phyloP scores from a whole-genome alignment of 139 green algal species.

The Chlorella ohadii region DNA sequence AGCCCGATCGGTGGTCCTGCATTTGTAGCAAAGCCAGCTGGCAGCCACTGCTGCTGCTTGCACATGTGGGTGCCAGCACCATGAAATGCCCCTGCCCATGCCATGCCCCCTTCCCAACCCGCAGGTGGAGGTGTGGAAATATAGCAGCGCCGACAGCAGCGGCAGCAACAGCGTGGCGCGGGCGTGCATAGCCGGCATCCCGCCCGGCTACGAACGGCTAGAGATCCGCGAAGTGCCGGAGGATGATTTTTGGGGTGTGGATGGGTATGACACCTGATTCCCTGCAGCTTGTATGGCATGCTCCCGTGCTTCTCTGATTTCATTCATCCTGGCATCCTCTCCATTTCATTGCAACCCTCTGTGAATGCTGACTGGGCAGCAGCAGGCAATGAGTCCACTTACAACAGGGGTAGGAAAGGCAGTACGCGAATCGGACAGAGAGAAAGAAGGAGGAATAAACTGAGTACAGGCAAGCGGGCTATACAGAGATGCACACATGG shows the following conservation, averaged over 20 bases:
- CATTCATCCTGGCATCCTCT: too few relatives aligned
- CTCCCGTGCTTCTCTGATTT: too few relatives aligned
- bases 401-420: too few relatives aligned
- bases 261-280: slow-evolving; percentile 27
- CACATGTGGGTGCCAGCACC: not conserved
- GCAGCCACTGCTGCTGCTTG: not conserved
- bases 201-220: not conserved
- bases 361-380: too few relatives aligned
- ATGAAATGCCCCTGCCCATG: not conserved
- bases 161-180: not conserved
- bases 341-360: too few relatives aligned
- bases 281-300: too few relatives aligned
- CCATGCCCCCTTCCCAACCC: too few relatives aligned
- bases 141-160: not conserved
- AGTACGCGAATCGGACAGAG: too few relatives aligned
- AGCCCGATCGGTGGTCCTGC: not conserved
- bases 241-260: slow-evolving; percentile 23
- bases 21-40: not conserved
- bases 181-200: slow-evolving; percentile 21
- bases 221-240: slow-evolving; percentile 17
- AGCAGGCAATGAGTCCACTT: too few relatives aligned
- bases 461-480: too few relatives aligned
- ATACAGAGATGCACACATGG: not conserved
- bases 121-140: slow-evolving; percentile 46
- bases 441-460: too few relatives aligned